phyloP scores from a whole-genome alignment of 192 early-diverging fungal genomes.

The Podila clonocystis region DNA sequence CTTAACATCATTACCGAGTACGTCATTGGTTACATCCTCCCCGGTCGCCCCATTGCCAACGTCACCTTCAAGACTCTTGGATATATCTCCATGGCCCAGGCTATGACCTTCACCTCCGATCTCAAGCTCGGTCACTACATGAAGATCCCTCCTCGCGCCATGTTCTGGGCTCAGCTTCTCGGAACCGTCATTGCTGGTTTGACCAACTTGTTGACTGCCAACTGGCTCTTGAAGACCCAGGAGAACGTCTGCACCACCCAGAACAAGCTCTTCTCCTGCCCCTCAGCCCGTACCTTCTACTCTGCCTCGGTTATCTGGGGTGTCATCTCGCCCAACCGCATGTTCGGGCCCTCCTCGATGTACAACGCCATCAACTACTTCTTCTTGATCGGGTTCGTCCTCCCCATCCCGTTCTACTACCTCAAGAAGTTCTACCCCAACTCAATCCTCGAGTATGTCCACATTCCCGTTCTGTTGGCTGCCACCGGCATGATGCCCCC shows the following conservation, averaged over 20 bases:
- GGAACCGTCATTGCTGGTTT: slow-evolving; percentile 66
- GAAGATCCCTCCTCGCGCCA: slow-evolving; percentile 12
- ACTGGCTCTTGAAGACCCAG: slow-evolving; percentile 48
- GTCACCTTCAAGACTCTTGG: slow-evolving; percentile 66
- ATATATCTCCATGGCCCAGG: slow-evolving; percentile 71
- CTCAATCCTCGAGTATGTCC: slow-evolving; percentile 48
- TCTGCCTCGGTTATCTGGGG: slow-evolving; percentile 76
- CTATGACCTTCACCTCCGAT: slow-evolving; percentile 72
- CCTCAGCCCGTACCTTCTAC: slow-evolving; percentile 61
- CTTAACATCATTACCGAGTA: slow-evolving; percentile 68
- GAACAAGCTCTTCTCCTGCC: slow-evolving; percentile 54
- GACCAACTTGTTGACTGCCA: slow-evolving; percentile 54
- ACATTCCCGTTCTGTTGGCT: slow-evolving; percentile 60
- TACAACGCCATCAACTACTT: slow-evolving; percentile 48
- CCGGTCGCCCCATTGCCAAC: slow-evolving; percentile 57
- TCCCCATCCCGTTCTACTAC: slow-evolving; percentile 64
- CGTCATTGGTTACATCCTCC: slow-evolving; percentile 59
- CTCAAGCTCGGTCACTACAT: slow-evolving; percentile 64
- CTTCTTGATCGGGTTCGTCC: slow-evolving; percentile 58
- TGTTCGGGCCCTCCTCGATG: slow-evolving; percentile 56
- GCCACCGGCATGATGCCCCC: slow-evolving; percentile 60
- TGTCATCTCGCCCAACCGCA: slow-evolving; percentile 66
- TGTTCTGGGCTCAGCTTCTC: slow-evolving; percentile 65
- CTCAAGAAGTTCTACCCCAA: slow-evolving; percentile 60
- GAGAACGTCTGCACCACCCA: slow-evolving; percentile 43